These are phyloP conservation scores for Trichoderma arundinaceum DNA, from an alignment of 2,329 filamentous ascomycete species.

Conservation along the genomic window DNA sequence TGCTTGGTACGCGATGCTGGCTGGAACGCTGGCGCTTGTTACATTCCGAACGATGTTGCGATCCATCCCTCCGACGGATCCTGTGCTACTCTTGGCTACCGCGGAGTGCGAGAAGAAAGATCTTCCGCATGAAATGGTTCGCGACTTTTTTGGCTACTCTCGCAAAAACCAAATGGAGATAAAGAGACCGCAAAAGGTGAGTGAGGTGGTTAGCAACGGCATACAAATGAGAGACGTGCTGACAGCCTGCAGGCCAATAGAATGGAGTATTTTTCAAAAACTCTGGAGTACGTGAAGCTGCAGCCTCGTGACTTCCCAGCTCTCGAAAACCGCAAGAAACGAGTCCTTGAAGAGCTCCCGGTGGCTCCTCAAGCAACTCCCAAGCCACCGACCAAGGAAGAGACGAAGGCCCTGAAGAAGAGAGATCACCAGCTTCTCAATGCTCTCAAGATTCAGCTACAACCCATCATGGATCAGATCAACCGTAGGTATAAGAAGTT, in stretches of 20 bases:
- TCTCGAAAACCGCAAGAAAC: slow-evolving; percentile 82
- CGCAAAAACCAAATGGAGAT: slow-evolving; percentile 77
- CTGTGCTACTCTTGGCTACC: slow-evolving; percentile 85
- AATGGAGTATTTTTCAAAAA: slow-evolving; percentile 77
- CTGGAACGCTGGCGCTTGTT: slow-evolving; percentile 70
- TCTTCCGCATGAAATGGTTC: slow-evolving; percentile 67
- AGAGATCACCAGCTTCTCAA: slow-evolving; percentile 85
- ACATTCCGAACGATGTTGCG: slow-evolving; percentile 84
- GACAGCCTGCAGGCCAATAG: slow-evolving; percentile 58
- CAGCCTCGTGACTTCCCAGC: slow-evolving; percentile 87
- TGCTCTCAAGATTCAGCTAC: slow-evolving; percentile 83
- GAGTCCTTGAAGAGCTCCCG: slow-evolving; percentile 77
- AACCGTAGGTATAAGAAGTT: slow-evolving; percentile 90
- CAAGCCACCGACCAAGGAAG: slow-evolving; percentile 73
- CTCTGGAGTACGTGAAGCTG: slow-evolving; percentile 78
- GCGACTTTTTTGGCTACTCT: slow-evolving; percentile 85
- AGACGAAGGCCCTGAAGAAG: slow-evolving; percentile 79
- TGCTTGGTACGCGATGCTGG: slow-evolving; percentile 74
- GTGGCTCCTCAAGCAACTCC: slow-evolving; percentile 75
- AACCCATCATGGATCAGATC: slow-evolving; percentile 97
- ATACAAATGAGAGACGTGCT: not conserved
- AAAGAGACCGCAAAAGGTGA: slow-evolving; percentile 66
- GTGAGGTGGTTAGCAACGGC: slow-evolving; percentile 12
- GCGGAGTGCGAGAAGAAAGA: slow-evolving; percentile 71
- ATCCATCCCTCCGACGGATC: slow-evolving; percentile 86